A percentile compares a stretch with the other conserved stretches of the same genome.
These are phyloP conservation scores for Nothopassalora personata DNA, from an alignment of 2,329 filamentous ascomycete species.

Conservation along the genomic window DNA sequence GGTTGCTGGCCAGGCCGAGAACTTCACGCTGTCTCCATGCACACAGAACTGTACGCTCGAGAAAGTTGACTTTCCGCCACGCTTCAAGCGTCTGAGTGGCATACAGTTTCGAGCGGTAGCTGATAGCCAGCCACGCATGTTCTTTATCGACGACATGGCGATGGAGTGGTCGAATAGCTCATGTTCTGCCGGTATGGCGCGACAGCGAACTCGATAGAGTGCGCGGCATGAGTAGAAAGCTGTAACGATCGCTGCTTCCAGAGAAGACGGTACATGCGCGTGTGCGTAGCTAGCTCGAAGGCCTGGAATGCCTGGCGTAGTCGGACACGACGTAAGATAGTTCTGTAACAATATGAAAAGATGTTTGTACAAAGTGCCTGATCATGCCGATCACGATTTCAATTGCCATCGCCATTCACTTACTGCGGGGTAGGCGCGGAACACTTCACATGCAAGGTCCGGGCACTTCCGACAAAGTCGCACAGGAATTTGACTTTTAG, in stretches of 20 bases:
- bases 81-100: constrained; percentile 41
- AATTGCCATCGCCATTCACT: background rate
- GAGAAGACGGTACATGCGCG: background rate
- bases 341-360: background rate
- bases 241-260: background rate
- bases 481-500: no score
- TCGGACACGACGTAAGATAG: background rate
- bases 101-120: constrained; percentile 47
- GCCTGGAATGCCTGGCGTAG: background rate
- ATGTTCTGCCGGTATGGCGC: constrained; percentile 57
- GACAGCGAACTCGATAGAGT: constrained; percentile 33
- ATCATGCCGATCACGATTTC: background rate
- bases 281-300: background rate
- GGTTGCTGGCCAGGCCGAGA: constrained; percentile 33
- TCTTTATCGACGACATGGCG: constrained; percentile 46
- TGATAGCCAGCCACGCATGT: constrained; percentile 32
- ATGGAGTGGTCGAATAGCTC: constrained; percentile 48
- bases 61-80: constrained; percentile 38
- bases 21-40: constrained; percentile 41
- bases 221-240: background rate
- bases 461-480: no score
- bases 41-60: constrained; percentile 40
- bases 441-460: no score
- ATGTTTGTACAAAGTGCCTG: background rate
- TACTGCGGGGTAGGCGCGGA: no score